Conservation (phyloP, 306 rosid genomes). For the Myrica gale region DNA sequence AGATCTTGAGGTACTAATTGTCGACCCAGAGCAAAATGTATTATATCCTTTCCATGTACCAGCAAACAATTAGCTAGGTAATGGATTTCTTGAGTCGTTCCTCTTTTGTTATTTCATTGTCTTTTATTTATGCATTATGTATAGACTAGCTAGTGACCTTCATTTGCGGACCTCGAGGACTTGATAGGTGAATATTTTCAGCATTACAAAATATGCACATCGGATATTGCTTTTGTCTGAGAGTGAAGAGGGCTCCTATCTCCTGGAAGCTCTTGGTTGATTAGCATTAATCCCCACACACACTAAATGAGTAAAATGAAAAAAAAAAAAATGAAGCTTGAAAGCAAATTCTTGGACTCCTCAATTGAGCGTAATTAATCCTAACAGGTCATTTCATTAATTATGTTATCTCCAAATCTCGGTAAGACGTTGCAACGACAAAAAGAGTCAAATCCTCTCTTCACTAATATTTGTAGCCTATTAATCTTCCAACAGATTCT, state of each 20-base stretch:
- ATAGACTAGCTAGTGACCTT: background rate
- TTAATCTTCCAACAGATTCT: too few relatives aligned
- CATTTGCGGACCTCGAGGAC: slow-evolving; percentile 15
- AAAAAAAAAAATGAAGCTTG: background rate
- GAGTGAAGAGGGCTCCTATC: background rate
- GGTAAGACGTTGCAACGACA: background rate
- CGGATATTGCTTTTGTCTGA: background rate
- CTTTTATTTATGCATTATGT: slow-evolving; percentile 5
- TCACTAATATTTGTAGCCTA: too few relatives aligned
- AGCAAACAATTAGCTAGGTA: slow-evolving; percentile 33
- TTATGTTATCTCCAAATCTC: background rate
- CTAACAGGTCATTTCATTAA: background rate
- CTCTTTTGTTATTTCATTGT: slow-evolving; percentile 20
- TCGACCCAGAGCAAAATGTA: background rate
- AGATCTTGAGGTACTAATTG: slow-evolving; percentile 52
- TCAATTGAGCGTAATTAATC: background rate
- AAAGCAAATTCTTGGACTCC: background rate
- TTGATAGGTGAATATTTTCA: slow-evolving; percentile 16
- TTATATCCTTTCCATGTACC: slow-evolving; percentile 26
- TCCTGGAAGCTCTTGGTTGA: background rate
- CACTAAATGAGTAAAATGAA: background rate
- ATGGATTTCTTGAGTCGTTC: background rate
- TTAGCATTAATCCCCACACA: background rate
- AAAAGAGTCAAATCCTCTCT: too few relatives aligned
- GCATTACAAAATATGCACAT: slow-evolving; percentile 18